These are phyloP conservation scores for Gonium pectorale DNA, from an alignment of 139 green algal species.

Conservation along the genomic window DNA sequence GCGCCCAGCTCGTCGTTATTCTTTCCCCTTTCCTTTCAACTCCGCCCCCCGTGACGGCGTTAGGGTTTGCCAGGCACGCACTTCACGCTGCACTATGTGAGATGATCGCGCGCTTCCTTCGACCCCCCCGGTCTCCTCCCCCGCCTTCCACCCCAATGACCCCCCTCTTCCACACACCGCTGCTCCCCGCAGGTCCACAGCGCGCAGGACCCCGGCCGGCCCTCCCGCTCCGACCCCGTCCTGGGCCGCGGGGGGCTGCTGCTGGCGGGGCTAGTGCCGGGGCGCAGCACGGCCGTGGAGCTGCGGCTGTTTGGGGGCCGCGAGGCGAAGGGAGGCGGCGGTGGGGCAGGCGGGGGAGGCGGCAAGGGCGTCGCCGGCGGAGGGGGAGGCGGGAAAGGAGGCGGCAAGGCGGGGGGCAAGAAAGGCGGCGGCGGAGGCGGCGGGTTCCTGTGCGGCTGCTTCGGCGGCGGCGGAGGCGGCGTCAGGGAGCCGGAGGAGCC, in stretches of 20 bases:
- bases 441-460: slow-evolving; percentile 24
- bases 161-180: no score
- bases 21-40: no score
- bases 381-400: background rate
- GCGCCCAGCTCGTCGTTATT: no score
- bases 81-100: no score
- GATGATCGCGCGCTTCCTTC: no score
- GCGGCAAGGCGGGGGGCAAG: background rate
- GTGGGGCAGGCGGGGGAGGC: background rate
- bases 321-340: background rate
- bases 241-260: background rate
- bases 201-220: background rate
- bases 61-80: no score
- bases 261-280: slow-evolving; percentile 15
- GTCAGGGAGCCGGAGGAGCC: background rate
- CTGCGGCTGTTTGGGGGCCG: slow-evolving; percentile 3
- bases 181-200: slow-evolving; percentile 3
- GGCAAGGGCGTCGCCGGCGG: background rate
- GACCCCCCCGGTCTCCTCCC: no score
- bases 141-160: no score
- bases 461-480: background rate
- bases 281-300: background rate
- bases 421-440: background rate
- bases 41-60: no score
- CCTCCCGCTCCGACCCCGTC: background rate